Base-by-base conservation (phyloP, 495 filamentous ascomycete genomes). In the Aspergillus panamensis region DNA sequence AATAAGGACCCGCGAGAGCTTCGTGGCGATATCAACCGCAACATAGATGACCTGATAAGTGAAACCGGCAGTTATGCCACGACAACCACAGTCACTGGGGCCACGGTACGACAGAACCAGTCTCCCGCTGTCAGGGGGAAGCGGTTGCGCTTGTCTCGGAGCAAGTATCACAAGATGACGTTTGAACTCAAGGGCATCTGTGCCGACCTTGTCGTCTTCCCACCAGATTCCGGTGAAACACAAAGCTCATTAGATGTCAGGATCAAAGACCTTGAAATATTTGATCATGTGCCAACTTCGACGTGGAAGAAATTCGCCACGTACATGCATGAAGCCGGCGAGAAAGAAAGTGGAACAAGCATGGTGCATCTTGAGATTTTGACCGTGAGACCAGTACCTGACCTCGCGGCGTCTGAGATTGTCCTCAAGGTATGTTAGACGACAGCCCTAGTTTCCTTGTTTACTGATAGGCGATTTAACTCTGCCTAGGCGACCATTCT, bases 231-330 rank as follows among this genome's bases (percentile, higher is more conserved):
- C 3, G 87, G 83, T 0, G 92, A 97, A 69, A 93, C 89, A 1
- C 83, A 94, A 65, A 95, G 84, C 62, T 93, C 91, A 9, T 69
- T 97, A 42, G 91, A 96, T 72, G 75, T 97, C 14, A 82, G 89
- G 2, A 80, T 97, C 10, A 77, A 80, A 35, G 88, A 97, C 53
- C 72, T 97, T 9, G 92, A 96, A 56, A 86, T 99, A 21, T 95
- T 94, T 60, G 95, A 99, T 70, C 90, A 96, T 67, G 82, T 97
- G 1, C 89, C 92, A 2, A 94, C 91, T 1, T 97, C 94, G 8
- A 97, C 93, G 1, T 99, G 95, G 95, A 94, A 90, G 72, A 97
- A 96, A 66, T 97, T 99, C 69, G 88, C 89, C 37, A 97, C 91
- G 0, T 96, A 95, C 65, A 91, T 96, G 78, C 83, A 86, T 44